Conservation (phyloP, 2,329 filamentous ascomycete genomes). For the Sphaerostilbella broomeana region DNA sequence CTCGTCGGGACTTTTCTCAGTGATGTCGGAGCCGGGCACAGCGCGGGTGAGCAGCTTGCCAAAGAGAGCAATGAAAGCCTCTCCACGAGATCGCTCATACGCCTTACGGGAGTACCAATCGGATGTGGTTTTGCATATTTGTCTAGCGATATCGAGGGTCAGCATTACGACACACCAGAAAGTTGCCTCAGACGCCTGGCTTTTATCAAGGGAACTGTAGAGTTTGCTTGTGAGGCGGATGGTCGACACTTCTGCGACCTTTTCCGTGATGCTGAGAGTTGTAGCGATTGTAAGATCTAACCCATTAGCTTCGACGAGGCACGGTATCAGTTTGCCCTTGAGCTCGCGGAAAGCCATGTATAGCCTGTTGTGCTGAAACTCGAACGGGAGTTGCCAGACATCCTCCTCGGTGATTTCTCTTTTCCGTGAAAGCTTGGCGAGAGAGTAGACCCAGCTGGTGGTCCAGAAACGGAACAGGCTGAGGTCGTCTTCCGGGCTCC, state of each 20-base stretch:
- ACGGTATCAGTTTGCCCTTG: constrained; percentile 61
- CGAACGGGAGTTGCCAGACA: constrained; percentile 72
- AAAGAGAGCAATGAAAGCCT: constrained; percentile 41
- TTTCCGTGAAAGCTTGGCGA: constrained; percentile 59
- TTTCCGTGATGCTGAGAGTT: constrained; percentile 51
- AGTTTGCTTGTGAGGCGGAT: constrained; percentile 33
- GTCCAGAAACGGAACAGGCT: constrained; percentile 78
- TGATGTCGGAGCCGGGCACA: constrained; percentile 32
- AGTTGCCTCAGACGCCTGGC: constrained; percentile 24
- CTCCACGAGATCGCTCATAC: constrained; percentile 78
- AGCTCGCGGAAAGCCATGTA: constrained; percentile 70
- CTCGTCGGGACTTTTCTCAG: constrained; percentile 27
- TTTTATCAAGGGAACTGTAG: constrained; percentile 28
- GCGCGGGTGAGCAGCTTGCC: constrained; percentile 33
- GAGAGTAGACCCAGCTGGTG: constrained; percentile 72
- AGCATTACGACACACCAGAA: constrained; percentile 35
- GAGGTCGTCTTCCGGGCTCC: constrained; percentile 71
- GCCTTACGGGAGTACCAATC: constrained; percentile 78
- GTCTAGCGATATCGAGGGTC: constrained; percentile 25
- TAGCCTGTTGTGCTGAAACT: constrained; percentile 73
- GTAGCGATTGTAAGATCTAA: constrained; percentile 68
- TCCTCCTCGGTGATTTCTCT: constrained; percentile 69
- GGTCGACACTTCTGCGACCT: constrained; percentile 31
- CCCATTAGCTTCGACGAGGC: constrained; percentile 69
- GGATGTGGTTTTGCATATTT: constrained; percentile 30